Evolutionary conservation across 805 yeast species (phyloP), one percentile per base, ranked within the genome.

Genomic region (Yarrowia sp.): DNA sequence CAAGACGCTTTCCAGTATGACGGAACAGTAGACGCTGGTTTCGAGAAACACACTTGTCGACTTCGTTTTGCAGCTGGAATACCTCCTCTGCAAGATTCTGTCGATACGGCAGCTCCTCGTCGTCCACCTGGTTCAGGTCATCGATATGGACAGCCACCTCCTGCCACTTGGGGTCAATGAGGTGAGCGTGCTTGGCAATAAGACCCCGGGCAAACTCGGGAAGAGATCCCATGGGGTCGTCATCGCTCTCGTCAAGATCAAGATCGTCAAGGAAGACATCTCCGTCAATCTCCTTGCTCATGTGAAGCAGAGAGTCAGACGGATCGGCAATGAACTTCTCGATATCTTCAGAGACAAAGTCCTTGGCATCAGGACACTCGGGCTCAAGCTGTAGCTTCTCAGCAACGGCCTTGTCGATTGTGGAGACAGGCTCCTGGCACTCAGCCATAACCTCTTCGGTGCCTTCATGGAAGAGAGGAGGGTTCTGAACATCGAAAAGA

Each of bases 1-100:
- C 50, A 36, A 58, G 14, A 13, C 50, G 50, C 50, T 58, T 43
- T 2, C 64, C 64, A 3, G 64, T 58, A 10, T 58, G 64, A 13
- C 64, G 24, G 64, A 58, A 58, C 2, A 58, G 4, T n/a, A 58
- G 50, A n/a, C 50, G 50, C 49, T 58, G 50, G 64, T 58, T 58
- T 42, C 64, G 50, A 17, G 50, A 14, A 30, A 58, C 33, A 5
- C 50, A 43, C 40, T 58, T 58, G 17, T 43, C 64, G 5, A 58
- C 17, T 39, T 58, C 50, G 17, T 42, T 58, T 33, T 58, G 64
- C 30, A 58, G 49, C 40, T 58, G 49, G 40, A 58, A 43, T 0
- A 58, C 64, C 66, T 61, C 66, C 38, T 46, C 53, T 9, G 53
- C 55, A 4, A 61, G 44, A 46, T 61, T 61, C 38, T 61, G 66